Base-by-base conservation (phyloP, 139 green algal species). In the Chlorella sp. region DNA sequence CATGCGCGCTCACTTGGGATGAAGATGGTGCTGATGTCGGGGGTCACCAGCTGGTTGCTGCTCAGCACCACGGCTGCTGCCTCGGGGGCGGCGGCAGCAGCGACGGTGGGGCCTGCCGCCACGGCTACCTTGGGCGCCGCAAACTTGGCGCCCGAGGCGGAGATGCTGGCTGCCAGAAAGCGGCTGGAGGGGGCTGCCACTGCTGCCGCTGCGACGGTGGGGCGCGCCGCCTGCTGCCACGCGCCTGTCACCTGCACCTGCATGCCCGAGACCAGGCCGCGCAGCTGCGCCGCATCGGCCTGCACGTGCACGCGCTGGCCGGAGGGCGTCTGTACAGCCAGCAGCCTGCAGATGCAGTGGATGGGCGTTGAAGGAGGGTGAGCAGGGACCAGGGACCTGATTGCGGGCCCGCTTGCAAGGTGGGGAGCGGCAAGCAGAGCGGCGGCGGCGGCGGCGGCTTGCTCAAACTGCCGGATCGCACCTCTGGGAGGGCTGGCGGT, bases 1-100 rank as follows among this genome's bases (percentile, higher is more conserved):
- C n/a, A n/a, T n/a, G n/a, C n/a, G n/a, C n/a, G 46, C 76, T 82
- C 38, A 82, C 76, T 82, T 72, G 77, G 77, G 60, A 83, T 38
- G 40, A 83, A 30, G 28, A 83, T 40, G 60, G 77, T 73, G 77
- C 16, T 60, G 5, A 74, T 14, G 41, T 41, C 58, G 14, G 3
- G 41, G 1, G 11, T n/a, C 14, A 74, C 58, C 28, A 73, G 38
- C 41, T 60, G 26, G 77, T 83, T 83, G 40, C 28, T 74, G 77
- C 60, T 74, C 44, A 62, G 76, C 46, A 38, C 19, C 5, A 51
- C 32, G 24, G 54, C 20, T 9, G 76, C 20, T 24, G 67, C 16
- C 74, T n/a, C 67, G 0, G 76, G 76, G 20, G 76, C 76, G 26
- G 76, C 76, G 54, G 40, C 54, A 0, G 38, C n/a, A n/a, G n/a